Percentiles rank a stretch among this genome's conserved stretches.
Conservation (phyloP, 306 rosid species). For the Cicer chorassanicum region DNA sequence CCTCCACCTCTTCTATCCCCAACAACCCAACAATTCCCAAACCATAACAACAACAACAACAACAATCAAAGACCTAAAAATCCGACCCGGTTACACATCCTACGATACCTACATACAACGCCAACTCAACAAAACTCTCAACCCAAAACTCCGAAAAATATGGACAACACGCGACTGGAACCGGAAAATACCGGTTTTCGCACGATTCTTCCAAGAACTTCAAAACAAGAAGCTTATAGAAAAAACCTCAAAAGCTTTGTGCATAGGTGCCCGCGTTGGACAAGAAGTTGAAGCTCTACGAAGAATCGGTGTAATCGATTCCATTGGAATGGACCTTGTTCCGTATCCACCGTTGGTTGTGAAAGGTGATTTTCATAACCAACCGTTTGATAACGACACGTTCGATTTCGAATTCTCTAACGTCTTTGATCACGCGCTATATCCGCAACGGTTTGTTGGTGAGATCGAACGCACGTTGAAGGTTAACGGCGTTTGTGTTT, state of each 20-base stretch:
- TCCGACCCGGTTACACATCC: conserved; percentile 89
- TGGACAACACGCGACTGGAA: conserved; percentile 98
- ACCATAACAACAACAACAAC: background rate
- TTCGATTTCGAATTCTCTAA: conserved; percentile 93
- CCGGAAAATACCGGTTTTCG: conserved; percentile 73
- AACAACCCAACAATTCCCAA: background rate
- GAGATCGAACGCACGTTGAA: conserved; percentile 93
- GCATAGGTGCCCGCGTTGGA: conserved; percentile 87
- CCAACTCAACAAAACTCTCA: conserved; percentile 88
- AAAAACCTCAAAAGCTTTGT: conserved; percentile 61
- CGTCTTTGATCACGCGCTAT: conserved; percentile 95
- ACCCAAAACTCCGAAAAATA: conserved; percentile 75
- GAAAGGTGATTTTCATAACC: conserved; percentile 79
- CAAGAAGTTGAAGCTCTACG: conserved; percentile 87
- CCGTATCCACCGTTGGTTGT: conserved; percentile 84
- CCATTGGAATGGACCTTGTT: conserved; percentile 85
- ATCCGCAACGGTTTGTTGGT: conserved; percentile 68
- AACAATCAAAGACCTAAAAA: conserved; percentile 50
- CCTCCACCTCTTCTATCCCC: conserved; percentile 40
- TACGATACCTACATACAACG: conserved; percentile 75
- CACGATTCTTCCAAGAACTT: conserved; percentile 59
- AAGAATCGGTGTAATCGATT: conserved; percentile 66
- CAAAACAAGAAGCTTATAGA: conserved; percentile 48
- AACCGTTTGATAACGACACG: conserved; percentile 63
- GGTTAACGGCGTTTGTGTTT: conserved; percentile 71